A percentile compares a stretch with the other conserved stretches of the same genome.
phyloP scores from a whole-genome alignment of 2,329 filamentous ascomycete genomes.

The Botrytis hyacinthi region DNA sequence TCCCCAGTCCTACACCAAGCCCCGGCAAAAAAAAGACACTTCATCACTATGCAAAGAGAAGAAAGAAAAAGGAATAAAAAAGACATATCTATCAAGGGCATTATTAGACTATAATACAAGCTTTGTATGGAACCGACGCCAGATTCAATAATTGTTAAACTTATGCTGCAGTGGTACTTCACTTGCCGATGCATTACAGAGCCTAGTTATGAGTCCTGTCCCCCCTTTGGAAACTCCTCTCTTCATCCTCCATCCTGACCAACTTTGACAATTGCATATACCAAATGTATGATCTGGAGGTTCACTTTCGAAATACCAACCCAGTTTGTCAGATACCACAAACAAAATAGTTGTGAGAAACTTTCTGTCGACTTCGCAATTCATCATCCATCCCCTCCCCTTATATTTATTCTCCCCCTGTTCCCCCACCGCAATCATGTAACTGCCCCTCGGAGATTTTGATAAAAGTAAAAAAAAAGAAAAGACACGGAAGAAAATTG shows the following conservation, averaged over 20 bases:
- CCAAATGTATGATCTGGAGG: slow-evolving; percentile 30
- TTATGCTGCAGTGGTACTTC: not conserved
- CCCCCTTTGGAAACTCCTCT: slow-evolving; percentile 20
- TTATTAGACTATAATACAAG: slow-evolving; percentile 23
- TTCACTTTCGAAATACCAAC: slow-evolving; percentile 27
- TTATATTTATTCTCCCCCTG: not conserved
- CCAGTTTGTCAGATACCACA: slow-evolving; percentile 7
- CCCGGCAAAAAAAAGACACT: not conserved
- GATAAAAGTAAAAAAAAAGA: slow-evolving; percentile 31
- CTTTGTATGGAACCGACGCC: slow-evolving; percentile 19
- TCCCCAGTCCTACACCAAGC: not conserved
- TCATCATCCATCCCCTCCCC: slow-evolving; percentile 30
- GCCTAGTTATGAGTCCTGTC: slow-evolving; percentile 16
- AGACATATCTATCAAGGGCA: slow-evolving; percentile 20
- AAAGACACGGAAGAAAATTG: slow-evolving; percentile 29
- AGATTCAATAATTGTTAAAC: slow-evolving; percentile 20
- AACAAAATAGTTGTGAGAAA: slow-evolving; percentile 30
- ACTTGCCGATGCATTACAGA: slow-evolving; percentile 18
- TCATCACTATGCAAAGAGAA: slow-evolving; percentile 12
- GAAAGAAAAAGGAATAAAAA: not conserved
- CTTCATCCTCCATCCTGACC: slow-evolving; percentile 21
- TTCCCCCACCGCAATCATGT: slow-evolving; percentile 16
- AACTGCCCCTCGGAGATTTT: slow-evolving; percentile 34
- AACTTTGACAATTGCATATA: slow-evolving; percentile 23
- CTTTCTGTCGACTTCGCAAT: slow-evolving; percentile 25